These are phyloP conservation scores for Kwoniella sp. DNA, from an alignment of 768 basidiomycete species.

Conservation along the genomic window DNA sequence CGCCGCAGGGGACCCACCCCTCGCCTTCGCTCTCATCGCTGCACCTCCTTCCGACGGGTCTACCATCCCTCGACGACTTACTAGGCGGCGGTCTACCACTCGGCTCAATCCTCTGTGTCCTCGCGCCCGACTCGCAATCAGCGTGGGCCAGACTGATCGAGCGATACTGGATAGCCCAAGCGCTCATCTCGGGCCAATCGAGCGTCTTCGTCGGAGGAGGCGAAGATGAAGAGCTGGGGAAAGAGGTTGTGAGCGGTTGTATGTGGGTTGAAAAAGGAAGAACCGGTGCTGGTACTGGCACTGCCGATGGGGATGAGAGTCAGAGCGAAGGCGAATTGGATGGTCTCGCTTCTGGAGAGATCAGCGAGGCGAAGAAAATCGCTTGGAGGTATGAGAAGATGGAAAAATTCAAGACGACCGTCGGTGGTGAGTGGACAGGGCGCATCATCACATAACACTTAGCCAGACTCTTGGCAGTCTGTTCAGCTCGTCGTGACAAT, in stretches of 20 bases:
- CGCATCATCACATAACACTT: neutral
- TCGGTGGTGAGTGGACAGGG: conserved; percentile 52
- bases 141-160: conserved; percentile 81
- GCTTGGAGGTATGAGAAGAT: conserved; percentile 96
- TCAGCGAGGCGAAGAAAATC: conserved; percentile 73
- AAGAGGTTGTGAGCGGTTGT: conserved; percentile 66
- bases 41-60: conserved; percentile 70
- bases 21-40: conserved; percentile 54
- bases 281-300: conserved; percentile 43
- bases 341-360: conserved; percentile 52
- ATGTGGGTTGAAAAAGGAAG: conserved; percentile 71
- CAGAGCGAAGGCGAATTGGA: conserved; percentile 56
- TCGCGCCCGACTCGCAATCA: conserved; percentile 84
- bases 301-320: conserved; percentile 54
- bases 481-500: too few species aligned
- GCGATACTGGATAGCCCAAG: conserved; percentile 88
- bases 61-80: conserved; percentile 91
- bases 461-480: too few species aligned
- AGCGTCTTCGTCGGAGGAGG: conserved; percentile 67
- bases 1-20: conserved; percentile 52
- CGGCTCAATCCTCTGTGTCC: conserved; percentile 70
- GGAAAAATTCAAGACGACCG: conserved; percentile 88
- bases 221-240: conserved; percentile 59
- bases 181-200: conserved; percentile 70
- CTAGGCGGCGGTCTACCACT: conserved; percentile 82